A percentile compares a stretch with the other conserved stretches of the same genome.
Evolutionary conservation across 352 stramenopile species (phyloP).

Genomic region (Phytophthora pistaciae): DNA sequence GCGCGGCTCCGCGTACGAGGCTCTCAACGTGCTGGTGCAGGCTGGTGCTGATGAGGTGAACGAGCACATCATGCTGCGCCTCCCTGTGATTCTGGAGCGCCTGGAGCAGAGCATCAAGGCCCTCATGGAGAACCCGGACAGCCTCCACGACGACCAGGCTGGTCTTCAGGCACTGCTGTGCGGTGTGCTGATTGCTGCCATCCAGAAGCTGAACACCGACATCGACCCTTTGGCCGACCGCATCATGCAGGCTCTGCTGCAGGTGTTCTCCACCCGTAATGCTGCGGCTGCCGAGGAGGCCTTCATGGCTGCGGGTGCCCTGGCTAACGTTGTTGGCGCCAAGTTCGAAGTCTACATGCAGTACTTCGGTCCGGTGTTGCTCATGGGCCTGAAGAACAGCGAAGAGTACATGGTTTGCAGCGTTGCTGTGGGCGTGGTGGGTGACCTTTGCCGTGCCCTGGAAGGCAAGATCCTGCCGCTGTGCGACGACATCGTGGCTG

Average conservation of each 20-base stretch:
- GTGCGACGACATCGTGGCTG: conserved; percentile 95
- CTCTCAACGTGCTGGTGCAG: conserved; percentile 95
- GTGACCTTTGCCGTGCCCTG: conserved; percentile 95
- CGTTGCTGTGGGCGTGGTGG: conserved; percentile 95
- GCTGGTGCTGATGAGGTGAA: conserved; percentile 80
- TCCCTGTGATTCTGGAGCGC: conserved; percentile 84
- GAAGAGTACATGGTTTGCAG: conserved; percentile 98
- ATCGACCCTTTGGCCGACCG: conserved; percentile 91
- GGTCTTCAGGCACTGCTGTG: conserved; percentile 90
- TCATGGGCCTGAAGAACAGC: conserved; percentile 94
- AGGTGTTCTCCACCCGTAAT: conserved; percentile 95
- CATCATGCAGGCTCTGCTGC: conserved; percentile 96
- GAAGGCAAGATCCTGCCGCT: conserved; percentile 93
- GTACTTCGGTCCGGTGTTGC: conserved; percentile 92
- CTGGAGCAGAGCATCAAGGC: conserved; percentile 76
- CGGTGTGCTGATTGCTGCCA: conserved; percentile 93
- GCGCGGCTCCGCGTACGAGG: conserved; percentile 93
- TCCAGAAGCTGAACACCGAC: conserved; percentile 92
- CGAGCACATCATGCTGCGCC: conserved; percentile 80
- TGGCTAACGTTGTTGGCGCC: conserved; percentile 94
- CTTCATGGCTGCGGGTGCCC: conserved; percentile 94
- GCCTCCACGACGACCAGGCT: conserved; percentile 78
- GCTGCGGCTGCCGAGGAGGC: conserved; percentile 96
- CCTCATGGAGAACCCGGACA: conserved; percentile 75
- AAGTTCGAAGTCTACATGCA: conserved; percentile 97